These are phyloP conservation scores for Kodamaea arcana DNA, from an alignment of 1,139 yeast species.

Conservation along the genomic window DNA sequence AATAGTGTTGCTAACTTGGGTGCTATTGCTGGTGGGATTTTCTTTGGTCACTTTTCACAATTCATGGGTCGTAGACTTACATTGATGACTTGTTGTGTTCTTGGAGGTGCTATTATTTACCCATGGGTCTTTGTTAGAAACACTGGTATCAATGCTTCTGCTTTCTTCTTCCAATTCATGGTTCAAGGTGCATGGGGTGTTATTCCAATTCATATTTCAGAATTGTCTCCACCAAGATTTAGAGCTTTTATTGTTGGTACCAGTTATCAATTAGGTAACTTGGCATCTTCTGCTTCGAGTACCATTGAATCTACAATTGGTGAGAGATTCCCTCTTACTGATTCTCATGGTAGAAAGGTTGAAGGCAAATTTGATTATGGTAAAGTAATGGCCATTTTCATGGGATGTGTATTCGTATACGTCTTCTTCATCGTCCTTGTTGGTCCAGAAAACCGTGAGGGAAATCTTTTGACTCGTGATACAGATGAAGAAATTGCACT, in stretches of 20 bases:
- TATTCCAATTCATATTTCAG: constrained; percentile 33
- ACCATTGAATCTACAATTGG: constrained; percentile 37
- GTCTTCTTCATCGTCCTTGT: constrained; percentile 23
- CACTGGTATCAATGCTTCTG: constrained; percentile 20
- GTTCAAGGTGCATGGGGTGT: constrained; percentile 42
- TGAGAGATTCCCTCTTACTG: constrained; percentile 21
- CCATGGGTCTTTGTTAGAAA: constrained; percentile 24
- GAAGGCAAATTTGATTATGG: constrained; percentile 25
- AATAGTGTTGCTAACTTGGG: constrained; percentile 47
- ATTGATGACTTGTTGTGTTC: constrained; percentile 26
- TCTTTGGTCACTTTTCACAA: constrained; percentile 15
- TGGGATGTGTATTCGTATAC: constrained; percentile 33
- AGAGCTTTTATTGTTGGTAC: constrained; percentile 36
- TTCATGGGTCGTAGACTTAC: constrained; percentile 46
- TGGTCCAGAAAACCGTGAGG: constrained; percentile 27
- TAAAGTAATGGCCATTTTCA: constrained; percentile 36
- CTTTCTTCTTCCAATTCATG: constrained; percentile 23
- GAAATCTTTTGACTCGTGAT: not conserved
- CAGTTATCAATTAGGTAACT: constrained; percentile 38
- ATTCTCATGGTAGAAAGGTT: not conserved
- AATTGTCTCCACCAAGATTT: constrained; percentile 33
- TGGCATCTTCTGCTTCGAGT: constrained; percentile 33
- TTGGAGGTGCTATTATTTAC: constrained; percentile 33
- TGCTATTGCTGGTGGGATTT: constrained; percentile 47
- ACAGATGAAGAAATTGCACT: not conserved